Base-by-base conservation (phyloP, 257 asterid genomes). In the Perilla frutescens region DNA sequence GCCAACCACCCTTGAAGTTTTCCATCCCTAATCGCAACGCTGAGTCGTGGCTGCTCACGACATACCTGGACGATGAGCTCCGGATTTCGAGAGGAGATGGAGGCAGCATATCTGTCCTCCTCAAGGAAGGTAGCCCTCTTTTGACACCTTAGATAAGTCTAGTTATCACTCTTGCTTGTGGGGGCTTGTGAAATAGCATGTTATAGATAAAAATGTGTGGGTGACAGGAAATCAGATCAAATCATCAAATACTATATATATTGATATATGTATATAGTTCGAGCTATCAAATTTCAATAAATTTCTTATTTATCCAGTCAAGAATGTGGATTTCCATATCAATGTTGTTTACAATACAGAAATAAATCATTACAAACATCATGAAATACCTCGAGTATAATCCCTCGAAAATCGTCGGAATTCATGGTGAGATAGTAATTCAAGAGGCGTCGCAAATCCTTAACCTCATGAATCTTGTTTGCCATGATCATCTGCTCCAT, bases 41-140 rank as follows among this genome's bases (percentile, higher is more conserved):
- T 0, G 92, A 88, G 80, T 95, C 97, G 7, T 95, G 98, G 99
- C 84, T 95, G 74, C 88, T 95, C 64, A 95, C 98, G 1, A 95
- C 99, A 1, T 95, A 89, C 87, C 92, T 95, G 13, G 98, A 91
- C 56, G 58, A 78, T 0, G 97, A 92, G 77, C 96, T 95, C 59
- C 86, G 98, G 3, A 90, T 95, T 66, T 90, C 98, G 12, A 83
- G 96, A 74, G 96, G 97, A 39, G 98, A 90, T 68, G 98, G 87
- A 11, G 99, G 97, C 79, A 82, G 93, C 78, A 76, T 89, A 3
- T 92, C 86, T 76, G 98, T 92, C 80, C 91, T 90, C 77, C 71
- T 95, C 80, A 95, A 90, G 83, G 96, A 83, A 80, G 88, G 87
- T 71, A 83, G 90, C 62, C 78, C 91, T 70, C 96, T 94, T 62